A percentile compares a stretch with the other conserved stretches of the same genome.
phyloP scores from a whole-genome alignment of 371 early-diverging fungal genomes.

The Syncephalastrum racemosum region DNA sequence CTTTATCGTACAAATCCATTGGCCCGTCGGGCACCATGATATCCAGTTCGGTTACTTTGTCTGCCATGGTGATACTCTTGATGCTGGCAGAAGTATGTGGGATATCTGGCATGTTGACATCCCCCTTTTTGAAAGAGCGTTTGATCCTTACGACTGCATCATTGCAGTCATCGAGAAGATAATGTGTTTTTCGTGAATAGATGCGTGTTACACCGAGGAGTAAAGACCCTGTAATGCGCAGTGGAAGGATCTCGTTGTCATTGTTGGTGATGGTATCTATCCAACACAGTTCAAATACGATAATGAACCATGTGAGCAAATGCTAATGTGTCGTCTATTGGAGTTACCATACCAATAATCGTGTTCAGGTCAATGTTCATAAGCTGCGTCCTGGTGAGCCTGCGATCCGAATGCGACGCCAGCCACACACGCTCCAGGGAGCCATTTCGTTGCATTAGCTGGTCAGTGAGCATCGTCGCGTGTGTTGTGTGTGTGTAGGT shows the following conservation, averaged over 20 bases:
- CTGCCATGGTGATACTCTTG: conserved; percentile 86
- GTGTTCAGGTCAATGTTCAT: too few species aligned
- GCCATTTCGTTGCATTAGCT: too few species aligned
- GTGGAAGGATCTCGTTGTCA: conserved; percentile 79
- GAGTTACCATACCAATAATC: too few species aligned
- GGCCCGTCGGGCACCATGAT: conserved; percentile 80
- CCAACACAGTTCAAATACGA: too few species aligned
- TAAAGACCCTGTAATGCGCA: conserved; percentile 95
- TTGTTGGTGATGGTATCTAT: conserved; percentile 81
- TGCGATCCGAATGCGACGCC: too few species aligned
- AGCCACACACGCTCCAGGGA: too few species aligned
- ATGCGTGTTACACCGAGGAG: conserved; percentile 96
- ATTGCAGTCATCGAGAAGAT: conserved; percentile 96
- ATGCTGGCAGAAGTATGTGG: conserved; percentile 65
- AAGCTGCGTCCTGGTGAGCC: too few species aligned
- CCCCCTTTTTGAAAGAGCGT: conserved; percentile 84
- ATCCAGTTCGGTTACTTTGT: conserved; percentile 87
- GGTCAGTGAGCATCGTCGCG: too few species aligned
- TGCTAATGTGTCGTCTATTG: too few species aligned
- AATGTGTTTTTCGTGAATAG: conserved; percentile 95
- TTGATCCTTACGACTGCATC: conserved; percentile 95
- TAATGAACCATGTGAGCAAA: too few species aligned
- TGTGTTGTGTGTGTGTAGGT: too few species aligned
- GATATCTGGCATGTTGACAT: conserved; percentile 85
- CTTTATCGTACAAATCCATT: too few species aligned